Base-by-base conservation (phyloP, 2,329 filamentous ascomycete genomes). In the Cryoendolithus antarcticus region DNA sequence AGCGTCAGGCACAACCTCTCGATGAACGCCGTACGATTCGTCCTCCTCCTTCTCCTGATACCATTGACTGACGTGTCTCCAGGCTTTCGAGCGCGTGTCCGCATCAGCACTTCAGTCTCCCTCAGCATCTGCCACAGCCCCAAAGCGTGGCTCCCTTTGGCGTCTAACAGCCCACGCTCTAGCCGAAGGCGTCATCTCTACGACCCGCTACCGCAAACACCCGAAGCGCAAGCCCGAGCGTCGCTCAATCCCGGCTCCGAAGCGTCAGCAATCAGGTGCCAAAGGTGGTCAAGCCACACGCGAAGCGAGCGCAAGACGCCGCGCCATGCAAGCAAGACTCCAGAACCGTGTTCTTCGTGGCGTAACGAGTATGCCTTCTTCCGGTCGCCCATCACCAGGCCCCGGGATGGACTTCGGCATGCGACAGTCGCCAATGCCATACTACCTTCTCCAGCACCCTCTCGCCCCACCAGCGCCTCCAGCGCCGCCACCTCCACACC, bases 1-100 rank as follows among this genome's bases (percentile, higher is more conserved):
- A 93, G 85, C 57, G 93, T 96, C 48, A 76, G 89, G 2, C 89
- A 96, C 60, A 96, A 96, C 51, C 67, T 96, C 6, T 94, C 86
- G 35, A 95, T 96, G 88, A 96, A 96, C 52, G 72, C 73, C 44
- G 89, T 95, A 75, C 7, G 24, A 6, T 8, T 8, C 24, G 24
- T 6, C 24, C 7, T 8, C 7, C 7, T 8, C 24, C 24, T 27
- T 8, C 24, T 27, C 7, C 7, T 8, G 21, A 9, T 13, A 13
- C 32, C 9, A 6, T 9, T 33, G 13, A 13, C 39, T 41, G 21
- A 41, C 21, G 6, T 21, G 6, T 8, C 7, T 32, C 40, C 44
- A 75, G 69, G 71, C 73, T 7, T 73, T 78, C 55, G 66, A 70
- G 47, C 73, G 74, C 57, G 65, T 67, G 28, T 56, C 68, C 35